These are phyloP conservation scores for Hypoxylon perforatum DNA, from an alignment of 495 filamentous ascomycete species.

Conservation along the genomic window DNA sequence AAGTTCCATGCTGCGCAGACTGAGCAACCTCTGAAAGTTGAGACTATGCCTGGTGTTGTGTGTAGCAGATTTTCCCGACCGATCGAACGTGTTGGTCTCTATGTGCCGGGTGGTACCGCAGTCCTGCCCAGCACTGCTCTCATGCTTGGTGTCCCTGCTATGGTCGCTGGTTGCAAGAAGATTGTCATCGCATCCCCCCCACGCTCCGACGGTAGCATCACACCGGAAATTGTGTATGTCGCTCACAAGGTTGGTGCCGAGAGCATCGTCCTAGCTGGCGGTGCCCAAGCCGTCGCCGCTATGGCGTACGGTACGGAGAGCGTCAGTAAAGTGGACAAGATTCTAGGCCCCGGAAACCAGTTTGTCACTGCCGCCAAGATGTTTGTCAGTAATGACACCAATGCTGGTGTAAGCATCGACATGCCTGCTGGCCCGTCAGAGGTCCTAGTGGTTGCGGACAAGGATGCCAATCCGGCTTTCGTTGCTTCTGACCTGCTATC, in stretches of 20 bases:
- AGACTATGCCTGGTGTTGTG: slow-evolving; percentile 96
- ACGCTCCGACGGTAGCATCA: slow-evolving; percentile 86
- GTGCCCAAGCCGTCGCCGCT: slow-evolving; percentile 93
- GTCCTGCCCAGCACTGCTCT: slow-evolving; percentile 95
- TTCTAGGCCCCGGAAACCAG: slow-evolving; percentile 96
- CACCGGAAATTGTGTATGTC: slow-evolving; percentile 97
- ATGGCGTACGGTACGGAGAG: slow-evolving; percentile 87
- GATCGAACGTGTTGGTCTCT: slow-evolving; percentile 93
- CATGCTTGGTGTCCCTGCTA: slow-evolving; percentile 97
- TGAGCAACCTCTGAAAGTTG: slow-evolving; percentile 80
- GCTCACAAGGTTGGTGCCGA: slow-evolving; percentile 97
- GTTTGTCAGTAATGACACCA: slow-evolving; percentile 95
- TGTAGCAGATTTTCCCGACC: slow-evolving; percentile 94
- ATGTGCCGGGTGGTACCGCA: slow-evolving; percentile 94
- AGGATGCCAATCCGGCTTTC: slow-evolving; percentile 88
- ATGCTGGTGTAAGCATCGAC: slow-evolving; percentile 93
- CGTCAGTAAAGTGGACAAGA: slow-evolving; percentile 97
- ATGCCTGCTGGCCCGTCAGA: slow-evolving; percentile 98
- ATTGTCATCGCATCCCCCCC: slow-evolving; percentile 95
- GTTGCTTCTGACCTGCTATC: slow-evolving; percentile 94
- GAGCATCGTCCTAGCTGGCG: slow-evolving; percentile 93
- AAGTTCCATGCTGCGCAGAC: slow-evolving; percentile 94
- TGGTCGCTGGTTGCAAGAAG: slow-evolving; percentile 96
- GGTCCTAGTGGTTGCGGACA: slow-evolving; percentile 95
- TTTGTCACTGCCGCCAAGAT: slow-evolving; percentile 99